Conservation (phyloP, 1,284 basidiomycete genomes). For the Trametes sp. region DNA sequence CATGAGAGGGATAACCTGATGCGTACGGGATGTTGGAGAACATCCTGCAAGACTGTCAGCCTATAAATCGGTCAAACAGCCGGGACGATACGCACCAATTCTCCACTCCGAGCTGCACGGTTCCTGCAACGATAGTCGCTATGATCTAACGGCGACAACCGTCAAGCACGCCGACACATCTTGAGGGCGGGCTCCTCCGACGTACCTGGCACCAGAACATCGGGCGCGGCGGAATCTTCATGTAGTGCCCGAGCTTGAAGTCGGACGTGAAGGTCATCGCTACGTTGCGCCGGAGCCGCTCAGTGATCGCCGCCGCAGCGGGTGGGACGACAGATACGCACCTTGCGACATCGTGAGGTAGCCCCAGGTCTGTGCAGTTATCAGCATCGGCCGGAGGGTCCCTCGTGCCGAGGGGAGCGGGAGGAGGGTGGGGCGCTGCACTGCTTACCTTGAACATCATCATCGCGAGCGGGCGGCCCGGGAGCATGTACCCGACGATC, state of each 20-base stretch:
- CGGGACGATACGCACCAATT: slow-evolving; percentile 48
- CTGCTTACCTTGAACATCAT: slow-evolving; percentile 50
- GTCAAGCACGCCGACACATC: background rate
- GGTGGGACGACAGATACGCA: slow-evolving; percentile 19
- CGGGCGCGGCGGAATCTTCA: slow-evolving; percentile 65
- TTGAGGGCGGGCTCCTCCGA: background rate
- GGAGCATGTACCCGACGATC: slow-evolving; percentile 55
- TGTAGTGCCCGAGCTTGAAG: slow-evolving; percentile 77
- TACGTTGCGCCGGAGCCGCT: slow-evolving; percentile 6
- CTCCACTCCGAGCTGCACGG: slow-evolving; percentile 70
- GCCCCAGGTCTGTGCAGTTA: slow-evolving; percentile 52
- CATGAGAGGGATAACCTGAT: no score
- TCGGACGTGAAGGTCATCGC: slow-evolving; percentile 62
- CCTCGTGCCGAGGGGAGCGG: no score
- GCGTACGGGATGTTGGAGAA: slow-evolving; percentile 62
- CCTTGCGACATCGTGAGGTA: slow-evolving; percentile 54
- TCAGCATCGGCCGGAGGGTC: no score
- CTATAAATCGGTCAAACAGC: background rate
- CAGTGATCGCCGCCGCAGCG: background rate
- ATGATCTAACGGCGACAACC: slow-evolving; percentile 52
- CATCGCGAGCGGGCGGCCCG: slow-evolving; percentile 55
- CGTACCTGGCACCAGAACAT: slow-evolving; percentile 60
- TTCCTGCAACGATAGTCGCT: slow-evolving; percentile 68
- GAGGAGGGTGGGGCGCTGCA: background rate
- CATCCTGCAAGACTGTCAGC: slow-evolving; percentile 50